Percentiles rank a stretch among this genome's conserved stretches.
These are phyloP conservation scores for Jacaranda copaia DNA, from an alignment of 257 asterid species.

Conservation along the genomic window DNA sequence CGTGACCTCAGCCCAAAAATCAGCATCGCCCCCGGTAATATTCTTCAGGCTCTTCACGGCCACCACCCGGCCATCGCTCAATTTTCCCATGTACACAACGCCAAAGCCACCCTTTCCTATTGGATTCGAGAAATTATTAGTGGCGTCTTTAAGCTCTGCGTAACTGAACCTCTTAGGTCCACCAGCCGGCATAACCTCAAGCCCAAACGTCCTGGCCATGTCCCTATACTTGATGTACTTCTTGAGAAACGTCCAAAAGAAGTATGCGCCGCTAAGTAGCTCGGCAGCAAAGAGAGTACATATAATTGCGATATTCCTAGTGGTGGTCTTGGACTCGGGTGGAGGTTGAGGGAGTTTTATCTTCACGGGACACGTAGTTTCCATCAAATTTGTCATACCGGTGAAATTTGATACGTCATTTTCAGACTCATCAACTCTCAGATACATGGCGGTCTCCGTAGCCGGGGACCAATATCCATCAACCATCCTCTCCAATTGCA, in stretches of 20 bases:
- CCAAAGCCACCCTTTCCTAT: constrained; percentile 91
- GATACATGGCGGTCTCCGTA: constrained; percentile 52
- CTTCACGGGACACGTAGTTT: constrained; percentile 70
- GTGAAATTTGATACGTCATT: constrained; percentile 52
- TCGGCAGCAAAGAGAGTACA: constrained; percentile 73
- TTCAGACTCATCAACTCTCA: constrained; percentile 72
- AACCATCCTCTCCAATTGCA: constrained; percentile 58
- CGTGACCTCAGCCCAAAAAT: constrained; percentile 89
- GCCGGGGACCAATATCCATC: constrained; percentile 83
- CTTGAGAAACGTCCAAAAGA: constrained; percentile 80
- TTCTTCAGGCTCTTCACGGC: constrained; percentile 77
- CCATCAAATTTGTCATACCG: constrained; percentile 68
- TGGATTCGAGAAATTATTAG: constrained; percentile 57
- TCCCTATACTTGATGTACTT: constrained; percentile 87
- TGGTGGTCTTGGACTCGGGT: constrained; percentile 52
- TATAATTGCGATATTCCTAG: constrained; percentile 71
- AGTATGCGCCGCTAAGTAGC: constrained; percentile 72
- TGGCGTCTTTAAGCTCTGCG: constrained; percentile 69
- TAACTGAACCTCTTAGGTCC: constrained; percentile 81
- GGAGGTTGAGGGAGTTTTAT: constrained; percentile 79
- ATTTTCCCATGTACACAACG: constrained; percentile 69
- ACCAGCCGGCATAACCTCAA: constrained; percentile 81
- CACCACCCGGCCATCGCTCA: constrained; percentile 78
- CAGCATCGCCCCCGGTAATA: constrained; percentile 70
- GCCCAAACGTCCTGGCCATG: constrained; percentile 88